These are phyloP conservation scores for Lepidopterella palustris DNA, from an alignment of 495 filamentous ascomycete species.

Conservation along the genomic window DNA sequence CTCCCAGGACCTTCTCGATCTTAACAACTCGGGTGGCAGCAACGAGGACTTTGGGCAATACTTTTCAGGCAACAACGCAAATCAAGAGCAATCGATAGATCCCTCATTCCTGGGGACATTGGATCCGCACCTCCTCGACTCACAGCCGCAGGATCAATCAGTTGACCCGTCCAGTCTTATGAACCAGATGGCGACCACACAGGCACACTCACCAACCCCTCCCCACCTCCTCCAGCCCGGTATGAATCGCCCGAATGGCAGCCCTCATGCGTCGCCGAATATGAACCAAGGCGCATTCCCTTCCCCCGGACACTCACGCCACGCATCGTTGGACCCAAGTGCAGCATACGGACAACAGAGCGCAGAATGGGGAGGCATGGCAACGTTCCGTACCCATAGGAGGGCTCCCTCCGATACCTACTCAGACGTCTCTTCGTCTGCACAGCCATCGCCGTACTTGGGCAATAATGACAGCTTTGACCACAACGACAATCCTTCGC, in stretches of 20 bases:
- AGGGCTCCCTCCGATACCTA: constrained; percentile 76
- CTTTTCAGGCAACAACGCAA: constrained; percentile 24
- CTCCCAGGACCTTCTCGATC: constrained; percentile 25
- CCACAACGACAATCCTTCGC: constrained; percentile 65
- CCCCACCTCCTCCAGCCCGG: constrained; percentile 63
- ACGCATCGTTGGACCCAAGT: constrained; percentile 74
- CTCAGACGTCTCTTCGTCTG: constrained; percentile 80
- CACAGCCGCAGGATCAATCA: constrained; percentile 37
- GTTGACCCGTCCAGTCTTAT: constrained; percentile 58
- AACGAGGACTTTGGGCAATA: constrained; percentile 26
- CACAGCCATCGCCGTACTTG: constrained; percentile 71
- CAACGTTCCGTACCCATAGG: constrained; percentile 69
- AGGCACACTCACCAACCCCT: constrained; percentile 60
- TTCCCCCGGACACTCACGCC: constrained; percentile 62
- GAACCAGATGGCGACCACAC: constrained; percentile 58
- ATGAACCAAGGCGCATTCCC: constrained; percentile 52
- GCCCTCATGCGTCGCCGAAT: constrained; percentile 44
- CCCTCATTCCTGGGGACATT: constrained; percentile 30
- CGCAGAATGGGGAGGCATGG: constrained; percentile 62
- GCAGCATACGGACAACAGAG: constrained; percentile 62
- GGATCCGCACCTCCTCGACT: constrained; percentile 29
- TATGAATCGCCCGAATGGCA: constrained; percentile 32
- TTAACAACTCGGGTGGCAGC: constrained; percentile 20
- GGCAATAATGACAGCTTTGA: constrained; percentile 77
- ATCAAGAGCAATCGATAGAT: constrained; percentile 32